Percentiles rank a stretch among this genome's conserved stretches.
phyloP scores from a whole-genome alignment of 176 grass and related monocot species.

The Carex parvula region DNA sequence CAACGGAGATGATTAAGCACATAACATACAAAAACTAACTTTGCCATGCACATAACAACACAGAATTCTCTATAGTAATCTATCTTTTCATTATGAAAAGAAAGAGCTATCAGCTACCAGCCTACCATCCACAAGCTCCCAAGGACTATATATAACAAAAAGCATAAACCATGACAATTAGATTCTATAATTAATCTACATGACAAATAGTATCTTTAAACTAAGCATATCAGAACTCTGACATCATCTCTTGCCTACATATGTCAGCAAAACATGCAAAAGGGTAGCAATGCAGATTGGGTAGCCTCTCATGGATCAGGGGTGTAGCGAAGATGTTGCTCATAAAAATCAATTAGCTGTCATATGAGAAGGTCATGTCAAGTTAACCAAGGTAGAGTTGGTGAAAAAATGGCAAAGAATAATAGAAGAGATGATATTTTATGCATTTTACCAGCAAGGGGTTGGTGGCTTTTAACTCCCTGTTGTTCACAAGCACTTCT shows the following conservation, averaged over 20 bases:
- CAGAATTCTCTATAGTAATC: background rate
- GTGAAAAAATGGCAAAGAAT: background rate
- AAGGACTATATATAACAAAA: conserved; percentile 6
- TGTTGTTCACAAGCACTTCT: conserved; percentile 70
- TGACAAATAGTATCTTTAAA: background rate
- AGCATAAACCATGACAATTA: background rate
- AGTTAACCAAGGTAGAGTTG: background rate
- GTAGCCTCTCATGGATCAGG: conserved; percentile 42
- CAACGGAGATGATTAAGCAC: background rate
- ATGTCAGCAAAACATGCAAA: background rate
- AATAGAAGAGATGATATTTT: conserved; percentile 24
- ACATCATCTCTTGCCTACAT: background rate
- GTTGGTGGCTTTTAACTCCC: conserved; percentile 62
- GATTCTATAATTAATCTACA: conserved; percentile 10
- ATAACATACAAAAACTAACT: background rate
- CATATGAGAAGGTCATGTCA: conserved; percentile 29
- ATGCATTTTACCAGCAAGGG: conserved; percentile 65
- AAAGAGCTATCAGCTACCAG: background rate
- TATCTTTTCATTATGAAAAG: background rate
- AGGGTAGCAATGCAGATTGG: background rate
- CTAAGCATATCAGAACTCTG: background rate
- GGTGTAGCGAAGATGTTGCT: conserved; percentile 74
- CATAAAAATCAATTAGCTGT: conserved; percentile 94
- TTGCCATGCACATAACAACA: background rate
- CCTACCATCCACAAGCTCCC: background rate